Conservation (phyloP, 2,329 filamentous ascomycete species). For the Fonsecaea pedrosoi region DNA sequence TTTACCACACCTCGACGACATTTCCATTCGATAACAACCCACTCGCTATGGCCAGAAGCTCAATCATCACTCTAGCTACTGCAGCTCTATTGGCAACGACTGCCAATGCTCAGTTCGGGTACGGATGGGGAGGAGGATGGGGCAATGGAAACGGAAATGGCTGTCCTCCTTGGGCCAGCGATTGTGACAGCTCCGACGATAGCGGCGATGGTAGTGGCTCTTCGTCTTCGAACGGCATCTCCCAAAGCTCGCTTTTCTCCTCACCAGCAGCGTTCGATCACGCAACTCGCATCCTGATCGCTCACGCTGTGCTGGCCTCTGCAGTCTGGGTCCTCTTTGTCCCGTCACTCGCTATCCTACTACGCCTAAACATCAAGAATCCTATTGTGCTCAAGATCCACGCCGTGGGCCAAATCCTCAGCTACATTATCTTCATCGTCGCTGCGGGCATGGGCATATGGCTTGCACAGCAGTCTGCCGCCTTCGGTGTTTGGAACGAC, state of each 20-base stretch:
- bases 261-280: conserved; percentile 26
- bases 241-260: conserved; percentile 20
- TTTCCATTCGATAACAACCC: neutral
- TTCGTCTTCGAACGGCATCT: conserved; percentile 14
- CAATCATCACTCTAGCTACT: conserved; percentile 13
- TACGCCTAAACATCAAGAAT: conserved; percentile 39
- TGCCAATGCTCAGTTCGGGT: conserved; percentile 20
- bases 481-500: conserved; percentile 39
- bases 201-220: conserved; percentile 16
- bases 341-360: conserved; percentile 40
- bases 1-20: neutral
- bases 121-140: conserved; percentile 18
- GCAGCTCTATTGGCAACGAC: conserved; percentile 17
- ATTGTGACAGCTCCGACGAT: conserved; percentile 21
- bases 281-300: conserved; percentile 34
- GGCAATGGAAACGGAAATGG: conserved; percentile 18
- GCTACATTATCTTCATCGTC: conserved; percentile 42
- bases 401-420: conserved; percentile 41
- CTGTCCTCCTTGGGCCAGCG: conserved; percentile 17
- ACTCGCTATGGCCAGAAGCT: conserved; percentile 17
- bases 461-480: conserved; percentile 39
- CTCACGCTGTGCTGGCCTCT: conserved; percentile 42
- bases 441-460: conserved; percentile 43
- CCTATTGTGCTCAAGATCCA: conserved; percentile 40
- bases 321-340: conserved; percentile 43